A percentile compares a stretch with the other conserved stretches of the same genome.
Conservation (phyloP, 2,329 filamentous ascomycete species). For the Sarocladium oryzae region DNA sequence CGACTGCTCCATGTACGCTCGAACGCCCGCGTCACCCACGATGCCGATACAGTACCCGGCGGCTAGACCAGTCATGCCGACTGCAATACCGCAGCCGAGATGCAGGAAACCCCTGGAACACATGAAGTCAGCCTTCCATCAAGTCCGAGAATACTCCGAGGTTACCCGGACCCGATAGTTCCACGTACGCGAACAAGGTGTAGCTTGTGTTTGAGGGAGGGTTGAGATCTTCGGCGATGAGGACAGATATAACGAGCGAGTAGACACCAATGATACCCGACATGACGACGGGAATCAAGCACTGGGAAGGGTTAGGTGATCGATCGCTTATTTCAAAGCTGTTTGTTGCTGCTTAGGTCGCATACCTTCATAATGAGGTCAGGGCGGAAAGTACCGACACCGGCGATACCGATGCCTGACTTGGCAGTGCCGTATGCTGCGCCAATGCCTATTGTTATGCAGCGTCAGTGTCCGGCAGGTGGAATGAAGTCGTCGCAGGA, state of each 20-base stretch:
- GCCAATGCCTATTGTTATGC: slow-evolving; percentile 45
- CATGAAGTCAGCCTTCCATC: slow-evolving; percentile 14
- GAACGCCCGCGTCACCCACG: slow-evolving; percentile 89
- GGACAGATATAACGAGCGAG: slow-evolving; percentile 89
- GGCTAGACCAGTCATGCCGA: slow-evolving; percentile 86
- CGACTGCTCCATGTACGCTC: slow-evolving; percentile 93
- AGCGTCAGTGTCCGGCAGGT: slow-evolving; percentile 9
- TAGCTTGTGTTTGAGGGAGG: slow-evolving; percentile 63
- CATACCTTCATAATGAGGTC: slow-evolving; percentile 86
- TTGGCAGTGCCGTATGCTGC: slow-evolving; percentile 85
- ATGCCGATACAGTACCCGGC: slow-evolving; percentile 96
- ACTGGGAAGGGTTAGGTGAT: slow-evolving; percentile 40
- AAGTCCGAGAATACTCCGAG: background rate
- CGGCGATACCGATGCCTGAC: slow-evolving; percentile 80
- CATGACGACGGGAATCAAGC: slow-evolving; percentile 88
- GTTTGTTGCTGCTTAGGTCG: background rate
- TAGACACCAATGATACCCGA: slow-evolving; percentile 99
- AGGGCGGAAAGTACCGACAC: slow-evolving; percentile 76
- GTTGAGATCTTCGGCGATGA: slow-evolving; percentile 85
- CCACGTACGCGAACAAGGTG: slow-evolving; percentile 71
- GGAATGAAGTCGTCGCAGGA: slow-evolving; percentile 12
- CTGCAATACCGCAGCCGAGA: slow-evolving; percentile 80
- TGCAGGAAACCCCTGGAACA: slow-evolving; percentile 76
- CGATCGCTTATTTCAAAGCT: background rate
- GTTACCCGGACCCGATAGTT: background rate